Conservation (phyloP, 108 stramenopile species). For the Cyclotella atomus region DNA sequence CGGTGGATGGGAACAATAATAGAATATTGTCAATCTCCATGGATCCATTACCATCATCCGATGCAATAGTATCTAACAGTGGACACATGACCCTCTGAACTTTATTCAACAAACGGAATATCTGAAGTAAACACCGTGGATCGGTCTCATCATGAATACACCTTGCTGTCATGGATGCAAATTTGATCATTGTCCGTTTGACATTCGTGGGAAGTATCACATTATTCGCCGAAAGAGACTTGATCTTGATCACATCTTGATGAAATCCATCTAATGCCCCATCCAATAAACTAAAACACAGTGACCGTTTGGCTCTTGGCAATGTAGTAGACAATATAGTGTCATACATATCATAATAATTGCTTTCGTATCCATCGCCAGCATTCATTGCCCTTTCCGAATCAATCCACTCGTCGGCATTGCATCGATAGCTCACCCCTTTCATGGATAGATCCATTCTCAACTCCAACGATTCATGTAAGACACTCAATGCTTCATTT, state of each 20-base stretch:
- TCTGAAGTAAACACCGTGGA: conserved; percentile 84
- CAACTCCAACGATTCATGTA: conserved; percentile 45
- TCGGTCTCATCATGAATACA: conserved; percentile 90
- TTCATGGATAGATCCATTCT: conserved; percentile 52
- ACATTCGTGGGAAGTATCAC: conserved; percentile 10
- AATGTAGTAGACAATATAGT: conserved; percentile 59
- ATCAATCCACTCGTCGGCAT: conserved; percentile 22
- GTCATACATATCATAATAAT: conserved; percentile 3
- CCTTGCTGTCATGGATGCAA: conserved; percentile 58
- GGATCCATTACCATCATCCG: background rate
- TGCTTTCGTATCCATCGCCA: conserved; percentile 42
- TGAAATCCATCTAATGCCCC: conserved; percentile 48
- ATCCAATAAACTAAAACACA: conserved; percentile 72
- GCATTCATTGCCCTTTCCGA: conserved; percentile 27
- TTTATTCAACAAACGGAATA: conserved; percentile 65
- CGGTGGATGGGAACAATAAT: conserved; percentile 61
- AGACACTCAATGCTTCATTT: conserved; percentile 30
- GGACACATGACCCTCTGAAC: conserved; percentile 54
- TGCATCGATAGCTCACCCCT: conserved; percentile 67
- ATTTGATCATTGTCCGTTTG: conserved; percentile 43
- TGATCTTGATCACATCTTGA: conserved; percentile 21
- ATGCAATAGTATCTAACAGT: conserved; percentile 13
- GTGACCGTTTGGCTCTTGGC: conserved; percentile 69
- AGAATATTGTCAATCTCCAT: background rate
- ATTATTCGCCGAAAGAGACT: conserved; percentile 4